Evolutionary conservation across 176 grass and related monocot genomes (phyloP), one percentile per base, ranked within the genome.

Genomic region (Carex pumila): DNA sequence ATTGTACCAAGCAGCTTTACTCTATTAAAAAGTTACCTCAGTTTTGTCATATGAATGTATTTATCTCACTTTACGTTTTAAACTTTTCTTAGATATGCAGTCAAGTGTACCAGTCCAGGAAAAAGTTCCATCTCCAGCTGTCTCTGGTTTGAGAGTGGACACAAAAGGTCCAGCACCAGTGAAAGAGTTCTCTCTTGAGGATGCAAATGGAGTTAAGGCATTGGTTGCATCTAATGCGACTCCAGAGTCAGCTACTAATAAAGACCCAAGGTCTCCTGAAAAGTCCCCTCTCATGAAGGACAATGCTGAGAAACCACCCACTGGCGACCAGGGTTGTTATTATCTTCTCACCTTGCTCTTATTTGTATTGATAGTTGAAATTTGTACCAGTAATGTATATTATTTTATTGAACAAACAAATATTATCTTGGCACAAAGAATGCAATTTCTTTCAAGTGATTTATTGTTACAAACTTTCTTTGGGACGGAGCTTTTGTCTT

Each of bases 131-230:
- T 96, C 97, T 57, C 93, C 97, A 73, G 89, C 90, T 85, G 79
- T 87, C 70, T 96, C 93, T 85, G 93, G 88, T 89, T 99, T 93
- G 71, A 99, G 89, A 85, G 93, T 92, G 83, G 90, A 94, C 74
- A 22, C 86, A 75, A 99, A 94, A 79, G 49, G 78, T 90, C 57
- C 49, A 13, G 85, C 88, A 67, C 67, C 69, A 34, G 67, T 85
- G 52, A 93, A 99, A 66, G 90, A 84, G 61, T 91, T 73, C 63
- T 89, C 91, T 83, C 88, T 63, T 85, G 89, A 90, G 61, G 90
- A 53, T 80, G 80, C 83, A 63, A 91, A 81, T 47, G 88, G 81
- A 85, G 66, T 83, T 19, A 95, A 90, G 79, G 10, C 65, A 82
- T 63, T 87, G 12, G 91, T 93, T 89, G 82, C 85, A 0, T 63